Base-by-base conservation (phyloP, 2,329 filamentous ascomycete species). In the Calycina herbarum region DNA sequence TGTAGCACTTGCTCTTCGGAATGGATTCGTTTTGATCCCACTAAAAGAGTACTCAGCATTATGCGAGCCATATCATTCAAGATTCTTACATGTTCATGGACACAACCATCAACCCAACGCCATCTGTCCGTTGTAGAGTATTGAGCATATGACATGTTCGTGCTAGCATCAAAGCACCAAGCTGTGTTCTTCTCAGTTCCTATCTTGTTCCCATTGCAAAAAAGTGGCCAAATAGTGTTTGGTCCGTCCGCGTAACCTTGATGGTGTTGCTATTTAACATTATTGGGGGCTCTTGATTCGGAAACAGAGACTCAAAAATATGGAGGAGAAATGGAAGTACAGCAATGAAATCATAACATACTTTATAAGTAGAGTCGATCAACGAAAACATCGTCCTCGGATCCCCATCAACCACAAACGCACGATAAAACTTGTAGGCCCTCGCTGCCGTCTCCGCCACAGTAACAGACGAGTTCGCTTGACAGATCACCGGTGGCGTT, bases 331-430 rank as follows among this genome's bases (percentile, higher is more conserved):
- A 2, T 17, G 13, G 4, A 40, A 17, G 11, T 15, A 5, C 3
- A 15, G 13, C 17, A 40, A 40, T 40, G 13, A 40, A 5, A 2
- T 40, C 48, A 33, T 1, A 60, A 40, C 57, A 57, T 62, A 69
- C 67, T 31, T 65, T 66, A 57, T 69, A 69, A 17, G 59, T 63
- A 56, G 64, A 67, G 56, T 67, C 67, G 17, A 69, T 69, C 24
- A 62, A 35, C 40, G 67, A 69, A 60, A 69, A 69, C 67, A 69
- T 69, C 35, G 61, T 66, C 64, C 48, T 67, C 2, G 67, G 67
- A 63, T 69, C 67, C 5, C 65, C 67, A 64, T 69, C 67, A 3
- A 69, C 65, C 3, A 69, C 59, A 57, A 69, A 69, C n/a, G 65
- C 67, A 8, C 65, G 65, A 40, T 69, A 69, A 40, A 66, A 69